Base-by-base conservation (phyloP, 345 rosid genomes). In the Hypericum perforatum region DNA sequence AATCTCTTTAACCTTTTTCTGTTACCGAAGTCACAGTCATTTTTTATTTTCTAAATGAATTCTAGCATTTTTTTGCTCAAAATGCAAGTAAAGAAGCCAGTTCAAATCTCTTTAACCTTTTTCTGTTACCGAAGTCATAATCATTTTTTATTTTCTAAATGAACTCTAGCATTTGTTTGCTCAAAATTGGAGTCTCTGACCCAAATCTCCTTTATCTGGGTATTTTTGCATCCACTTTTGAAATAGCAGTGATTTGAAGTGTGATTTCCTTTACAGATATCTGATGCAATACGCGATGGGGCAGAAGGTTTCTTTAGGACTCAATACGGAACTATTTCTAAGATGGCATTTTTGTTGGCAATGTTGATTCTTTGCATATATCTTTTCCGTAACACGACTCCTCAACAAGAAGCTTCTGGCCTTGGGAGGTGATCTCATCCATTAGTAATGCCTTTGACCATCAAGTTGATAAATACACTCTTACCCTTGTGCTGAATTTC, bases 251-350 rank as follows among this genome's bases (percentile, higher is more conserved):
- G 32, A 22, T 22, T 22, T 22, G 32, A 22, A 22, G 4, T 22
- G 32, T 22, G 32, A 4, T 47, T 60, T 63, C 53, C 60, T 69
- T 73, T 51, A 53, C 68, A 92, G 99, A 89, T 92, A 80, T 85
- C 99, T 61, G 99, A 92, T 71, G 97, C 99, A 42, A 92, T 92
- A 68, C 95, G 95, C 45, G 99, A 92, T 72, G 99, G 97, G 63
- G 97, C 97, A 60, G 97, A 89, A 76, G 99, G 99, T 32, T 89
- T 84, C 76, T 86, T 92, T 65, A 89, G 95, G 81, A 92, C 97
- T 45, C 97, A 92, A 63, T 92, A 92, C 66, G 85, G 95, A 50
- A 85, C 95, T 47, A 92, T 92, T 65, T 85, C 97, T 45, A 92
- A 82, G 79, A 92, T 92, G 99, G 99, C 99, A 41, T 11, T 85